Conservation (phyloP, 2,329 filamentous ascomycete species). For the Chaetomium sp. region DNA sequence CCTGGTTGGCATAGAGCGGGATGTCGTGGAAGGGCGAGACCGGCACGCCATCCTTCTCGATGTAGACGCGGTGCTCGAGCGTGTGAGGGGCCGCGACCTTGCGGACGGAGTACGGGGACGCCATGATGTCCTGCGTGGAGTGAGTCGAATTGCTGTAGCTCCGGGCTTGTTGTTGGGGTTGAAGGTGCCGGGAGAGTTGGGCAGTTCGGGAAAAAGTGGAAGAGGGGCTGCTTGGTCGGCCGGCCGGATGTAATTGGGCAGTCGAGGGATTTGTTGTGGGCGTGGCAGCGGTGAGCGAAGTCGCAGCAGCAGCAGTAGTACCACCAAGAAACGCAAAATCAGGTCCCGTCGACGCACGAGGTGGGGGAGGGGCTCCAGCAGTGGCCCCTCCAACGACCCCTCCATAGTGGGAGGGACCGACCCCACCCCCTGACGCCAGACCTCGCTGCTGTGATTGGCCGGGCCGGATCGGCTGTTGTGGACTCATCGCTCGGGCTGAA, state of each 20-base stretch:
- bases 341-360: constrained; percentile 10
- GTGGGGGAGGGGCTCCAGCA: constrained; percentile 24
- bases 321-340: constrained; percentile 8
- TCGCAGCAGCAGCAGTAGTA: constrained; percentile 5
- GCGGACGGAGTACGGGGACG: constrained; percentile 67
- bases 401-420: constrained; percentile 10
- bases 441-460: constrained; percentile 23
- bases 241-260: constrained; percentile 22
- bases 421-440: constrained; percentile 24
- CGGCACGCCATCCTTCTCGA: constrained; percentile 93
- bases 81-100: constrained; percentile 89
- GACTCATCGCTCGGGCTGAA: constrained; percentile 19
- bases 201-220: constrained; percentile 43
- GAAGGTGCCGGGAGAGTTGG: constrained; percentile 50
- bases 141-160: constrained; percentile 27
- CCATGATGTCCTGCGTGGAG: constrained; percentile 26
- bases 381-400: no score
- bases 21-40: constrained; percentile 98
- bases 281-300: constrained; percentile 9
- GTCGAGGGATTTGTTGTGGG: constrained; percentile 16
- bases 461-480: constrained; percentile 17
- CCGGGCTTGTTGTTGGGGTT: constrained; percentile 17
- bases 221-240: constrained; percentile 27
- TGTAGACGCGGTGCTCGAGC: constrained; percentile 92
- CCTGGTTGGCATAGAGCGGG: constrained; percentile 92